A percentile compares a stretch with the other conserved stretches of the same genome.
These are phyloP conservation scores for Globisporangium irregulare DNA, from an alignment of 352 stramenopile genomes.

Conservation along the genomic window DNA sequence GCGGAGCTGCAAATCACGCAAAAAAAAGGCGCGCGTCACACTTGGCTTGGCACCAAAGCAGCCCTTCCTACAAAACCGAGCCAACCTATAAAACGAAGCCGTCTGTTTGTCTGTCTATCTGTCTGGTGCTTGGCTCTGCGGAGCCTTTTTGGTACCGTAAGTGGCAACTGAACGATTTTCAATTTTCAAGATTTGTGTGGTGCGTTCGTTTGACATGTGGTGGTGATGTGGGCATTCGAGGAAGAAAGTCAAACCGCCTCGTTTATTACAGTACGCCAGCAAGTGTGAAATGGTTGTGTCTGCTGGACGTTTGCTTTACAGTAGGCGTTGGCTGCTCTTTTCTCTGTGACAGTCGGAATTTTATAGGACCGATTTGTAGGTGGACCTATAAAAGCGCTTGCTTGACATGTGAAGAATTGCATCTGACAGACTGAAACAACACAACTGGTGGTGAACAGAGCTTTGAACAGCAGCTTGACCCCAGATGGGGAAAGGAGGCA, in stretches of 20 bases:
- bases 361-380: neutral
- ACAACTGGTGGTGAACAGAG: neutral
- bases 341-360: neutral
- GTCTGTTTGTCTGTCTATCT: neutral
- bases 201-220: neutral
- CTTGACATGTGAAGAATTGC: neutral
- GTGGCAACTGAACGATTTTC: neutral
- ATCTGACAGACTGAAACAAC: neutral
- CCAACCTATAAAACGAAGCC: neutral
- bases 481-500: neutral
- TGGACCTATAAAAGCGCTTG: slow-evolving; percentile 1
- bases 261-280: neutral
- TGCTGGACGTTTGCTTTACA: slow-evolving; percentile 1
- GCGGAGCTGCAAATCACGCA: slow-evolving; percentile 12
- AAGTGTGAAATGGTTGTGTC: neutral
- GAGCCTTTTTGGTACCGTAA: neutral
- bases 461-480: neutral
- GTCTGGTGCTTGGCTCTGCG: neutral
- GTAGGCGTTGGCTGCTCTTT: neutral
- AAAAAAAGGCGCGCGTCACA: slow-evolving; percentile 6
- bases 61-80: neutral
- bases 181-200: neutral
- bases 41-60: neutral
- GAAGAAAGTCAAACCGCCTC: neutral
- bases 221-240: neutral